phyloP scores from a whole-genome alignment of 169 alveolate genomes.

The Plasmodium falciparum region DNA sequence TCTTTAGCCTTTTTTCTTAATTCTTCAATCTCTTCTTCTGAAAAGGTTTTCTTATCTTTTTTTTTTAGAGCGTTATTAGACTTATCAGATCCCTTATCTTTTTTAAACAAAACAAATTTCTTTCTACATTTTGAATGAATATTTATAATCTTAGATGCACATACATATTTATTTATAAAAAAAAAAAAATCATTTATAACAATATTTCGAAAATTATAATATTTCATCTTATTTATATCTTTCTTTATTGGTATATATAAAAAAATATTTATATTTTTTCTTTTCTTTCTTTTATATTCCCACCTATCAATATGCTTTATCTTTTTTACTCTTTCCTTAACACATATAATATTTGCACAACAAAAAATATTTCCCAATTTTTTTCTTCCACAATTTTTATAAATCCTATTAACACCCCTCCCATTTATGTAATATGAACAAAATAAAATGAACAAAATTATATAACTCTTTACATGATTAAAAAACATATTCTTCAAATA shows the following conservation, averaged over 20 bases:
- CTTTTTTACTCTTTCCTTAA: background rate
- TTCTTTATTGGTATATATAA: no score
- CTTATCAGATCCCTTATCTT: constrained; percentile 32
- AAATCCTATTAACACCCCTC: background rate
- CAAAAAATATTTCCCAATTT: no score
- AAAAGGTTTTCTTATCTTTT: constrained; percentile 39
- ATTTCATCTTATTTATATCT: no score
- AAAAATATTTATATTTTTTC: background rate
- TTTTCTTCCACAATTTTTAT: background rate
- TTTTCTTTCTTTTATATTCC: background rate
- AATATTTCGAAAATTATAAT: no score
- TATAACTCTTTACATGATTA: constrained; percentile 40
- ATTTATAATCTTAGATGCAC: no score
- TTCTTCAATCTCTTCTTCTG: constrained; percentile 75
- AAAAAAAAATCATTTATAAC: background rate
- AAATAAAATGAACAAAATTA: constrained; percentile 24
- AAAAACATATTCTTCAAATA: constrained; percentile 30
- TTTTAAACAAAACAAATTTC: constrained; percentile 39
- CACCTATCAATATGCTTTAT: background rate
- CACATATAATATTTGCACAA: no score
- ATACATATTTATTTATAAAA: background rate
- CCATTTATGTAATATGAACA: constrained; percentile 17
- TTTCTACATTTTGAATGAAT: background rate
- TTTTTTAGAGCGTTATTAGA: constrained; percentile 17
- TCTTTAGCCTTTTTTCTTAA: constrained; percentile 56